Conservation (phyloP, 306 rosid species). For the Corylus americana region DNA sequence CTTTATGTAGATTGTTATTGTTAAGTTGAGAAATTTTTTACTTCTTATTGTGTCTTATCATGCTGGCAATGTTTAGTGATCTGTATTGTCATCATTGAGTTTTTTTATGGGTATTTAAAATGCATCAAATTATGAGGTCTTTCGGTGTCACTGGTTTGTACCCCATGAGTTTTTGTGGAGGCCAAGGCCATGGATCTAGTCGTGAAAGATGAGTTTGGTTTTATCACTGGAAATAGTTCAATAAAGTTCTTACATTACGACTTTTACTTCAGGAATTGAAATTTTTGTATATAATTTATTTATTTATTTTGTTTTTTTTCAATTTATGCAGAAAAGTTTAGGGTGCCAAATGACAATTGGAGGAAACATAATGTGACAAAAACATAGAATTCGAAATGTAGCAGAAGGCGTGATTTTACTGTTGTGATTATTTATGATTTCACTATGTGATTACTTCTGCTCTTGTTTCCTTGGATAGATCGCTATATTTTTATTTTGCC, state of each 20-base stretch:
- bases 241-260: not conserved
- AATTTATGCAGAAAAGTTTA: not conserved
- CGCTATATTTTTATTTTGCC: not conserved
- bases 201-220: not conserved
- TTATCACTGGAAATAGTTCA: not conserved
- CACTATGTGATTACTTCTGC: not conserved
- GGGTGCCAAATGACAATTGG: not conserved
- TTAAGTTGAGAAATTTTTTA: not conserved
- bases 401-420: not conserved
- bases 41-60: not conserved
- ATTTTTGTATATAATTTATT: not conserved
- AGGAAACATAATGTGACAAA: not conserved
- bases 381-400: not conserved
- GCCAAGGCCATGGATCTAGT: not conserved
- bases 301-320: not conserved
- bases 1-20: not conserved
- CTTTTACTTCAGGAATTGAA: not conserved
- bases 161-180: not conserved
- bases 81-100: not conserved
- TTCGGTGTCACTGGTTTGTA: not conserved
- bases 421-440: not conserved
- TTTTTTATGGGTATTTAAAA: not conserved
- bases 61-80: not conserved
- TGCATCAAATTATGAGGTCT: not conserved
- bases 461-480: slow-evolving; percentile 1